Evolutionary conservation across 176 grass and related monocot species (phyloP).

Genomic region (Urochloa ruziziensis): DNA sequence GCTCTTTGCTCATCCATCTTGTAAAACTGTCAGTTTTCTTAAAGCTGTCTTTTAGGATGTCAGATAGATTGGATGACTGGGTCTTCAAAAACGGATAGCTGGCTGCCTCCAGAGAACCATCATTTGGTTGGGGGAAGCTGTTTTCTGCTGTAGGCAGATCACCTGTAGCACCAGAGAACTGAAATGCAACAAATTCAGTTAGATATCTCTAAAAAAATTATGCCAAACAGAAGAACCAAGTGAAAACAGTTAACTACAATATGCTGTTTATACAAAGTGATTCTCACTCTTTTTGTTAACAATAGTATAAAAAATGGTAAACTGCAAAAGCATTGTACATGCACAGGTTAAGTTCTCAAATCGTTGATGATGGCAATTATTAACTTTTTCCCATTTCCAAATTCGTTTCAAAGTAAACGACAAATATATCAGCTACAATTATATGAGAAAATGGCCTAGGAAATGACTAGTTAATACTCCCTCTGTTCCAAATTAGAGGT

Average conservation of each 20-base stretch:
- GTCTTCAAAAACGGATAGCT: conserved; percentile 32
- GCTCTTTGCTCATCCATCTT: conserved; percentile 84
- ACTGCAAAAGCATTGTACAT: background rate
- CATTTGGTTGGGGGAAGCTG: conserved; percentile 32
- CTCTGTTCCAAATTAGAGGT: no score
- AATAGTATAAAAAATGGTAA: background rate
- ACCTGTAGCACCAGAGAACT: conserved; percentile 35
- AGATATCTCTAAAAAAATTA: background rate
- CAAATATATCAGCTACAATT: background rate
- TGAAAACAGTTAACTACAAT: background rate
- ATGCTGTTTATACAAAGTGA: background rate
- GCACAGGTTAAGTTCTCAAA: conserved; percentile 10
- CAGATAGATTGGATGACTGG: conserved; percentile 49
- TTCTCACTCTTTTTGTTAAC: no score
- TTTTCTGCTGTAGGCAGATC: conserved; percentile 39
- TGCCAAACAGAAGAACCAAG: background rate
- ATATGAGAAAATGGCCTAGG: conserved; percentile 6
- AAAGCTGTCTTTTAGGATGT: conserved; percentile 50
- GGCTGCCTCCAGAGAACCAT: conserved; percentile 36
- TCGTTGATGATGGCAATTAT: background rate
- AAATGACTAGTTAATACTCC: background rate
- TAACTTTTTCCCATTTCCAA: background rate
- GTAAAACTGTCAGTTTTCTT: conserved; percentile 84
- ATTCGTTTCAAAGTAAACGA: background rate
- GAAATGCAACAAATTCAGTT: conserved; percentile 19